These are phyloP conservation scores for Emergomyces orientalis DNA, from an alignment of 2,329 filamentous ascomycete species.

Conservation along the genomic window DNA sequence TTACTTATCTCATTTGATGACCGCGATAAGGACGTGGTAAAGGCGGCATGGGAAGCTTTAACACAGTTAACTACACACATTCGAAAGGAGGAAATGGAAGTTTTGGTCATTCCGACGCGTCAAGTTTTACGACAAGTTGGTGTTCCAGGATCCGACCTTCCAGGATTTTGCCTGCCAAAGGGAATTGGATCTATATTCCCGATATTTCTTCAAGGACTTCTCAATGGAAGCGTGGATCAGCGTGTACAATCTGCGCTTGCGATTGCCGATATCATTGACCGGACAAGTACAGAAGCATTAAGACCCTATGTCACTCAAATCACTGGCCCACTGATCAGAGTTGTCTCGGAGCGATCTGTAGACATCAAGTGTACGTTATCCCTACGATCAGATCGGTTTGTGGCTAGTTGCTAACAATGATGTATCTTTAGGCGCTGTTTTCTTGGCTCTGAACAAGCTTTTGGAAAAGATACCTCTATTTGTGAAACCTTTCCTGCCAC, in stretches of 20 bases:
- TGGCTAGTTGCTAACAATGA: slow-evolving; percentile 17
- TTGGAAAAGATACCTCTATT: slow-evolving; percentile 94
- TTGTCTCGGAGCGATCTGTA: slow-evolving; percentile 89
- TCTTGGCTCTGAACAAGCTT: slow-evolving; percentile 87
- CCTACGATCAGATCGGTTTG: background rate
- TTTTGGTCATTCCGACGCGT: slow-evolving; percentile 73
- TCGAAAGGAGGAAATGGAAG: slow-evolving; percentile 97
- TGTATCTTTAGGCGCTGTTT: slow-evolving; percentile 58
- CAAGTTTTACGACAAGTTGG: slow-evolving; percentile 82
- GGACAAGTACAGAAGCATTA: slow-evolving; percentile 75
- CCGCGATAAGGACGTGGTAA: slow-evolving; percentile 70
- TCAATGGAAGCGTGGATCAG: slow-evolving; percentile 92
- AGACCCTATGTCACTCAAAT: slow-evolving; percentile 97
- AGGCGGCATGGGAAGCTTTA: slow-evolving; percentile 79
- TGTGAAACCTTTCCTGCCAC: slow-evolving; percentile 91
- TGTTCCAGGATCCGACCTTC: slow-evolving; percentile 70
- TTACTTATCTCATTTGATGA: slow-evolving; percentile 91
- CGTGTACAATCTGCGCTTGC: slow-evolving; percentile 83
- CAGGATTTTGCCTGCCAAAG: slow-evolving; percentile 85
- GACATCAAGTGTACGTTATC: slow-evolving; percentile 63
- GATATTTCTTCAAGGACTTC: slow-evolving; percentile 93
- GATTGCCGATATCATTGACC: slow-evolving; percentile 91
- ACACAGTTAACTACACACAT: slow-evolving; percentile 80
- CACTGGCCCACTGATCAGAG: slow-evolving; percentile 92
- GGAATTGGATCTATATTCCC: slow-evolving; percentile 93